Evolutionary conservation across 2,329 filamentous ascomycete genomes (phyloP), one percentile per base, ranked within the genome.

Genomic region (Orbilia brochopaga): DNA sequence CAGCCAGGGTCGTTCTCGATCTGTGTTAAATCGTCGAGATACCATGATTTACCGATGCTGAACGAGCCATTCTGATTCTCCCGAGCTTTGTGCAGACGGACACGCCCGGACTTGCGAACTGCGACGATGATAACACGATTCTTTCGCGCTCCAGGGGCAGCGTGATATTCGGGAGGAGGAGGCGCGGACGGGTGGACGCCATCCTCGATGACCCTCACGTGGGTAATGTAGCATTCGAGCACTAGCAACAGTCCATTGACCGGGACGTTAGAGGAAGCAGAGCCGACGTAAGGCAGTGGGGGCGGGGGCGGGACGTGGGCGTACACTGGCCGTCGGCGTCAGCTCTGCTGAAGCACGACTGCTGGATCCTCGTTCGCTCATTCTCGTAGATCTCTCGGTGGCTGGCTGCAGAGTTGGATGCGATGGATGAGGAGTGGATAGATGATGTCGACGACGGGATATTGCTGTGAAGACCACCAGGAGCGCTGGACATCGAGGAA

Each of bases 21-120:
- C 51, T 85, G 84, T 2, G 86, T 85, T 54, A 99, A 82, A 78
- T 99, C 94, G 80, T 97, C 93, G 75, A 99, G 85, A 79, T 92
- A 90, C 94, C 94, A 99, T 2, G 94, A 96, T 82, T 99, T 99
- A 75, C 94, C 94, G 75, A 99, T 96, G 19, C 93, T 97, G 80
- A 97, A 99, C 23, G 90, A 87, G 63, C 92, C 92, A 79, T 96
- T 97, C 63, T 86, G 84, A 79, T 99, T 99, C 81, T 99, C 94
- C 76, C 96, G 89, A 66, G 92, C 93, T 81, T 99, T 99, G 83
- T 99, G 94, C 82, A 99, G 87, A 77, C 92, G 90, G 55, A 99
- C 93, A 70, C 92, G 86, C 62, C 93, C 94, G 1, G 93, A 96
- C 77, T 91, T 94, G 73, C 91, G 87, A 70, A 99, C 94, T 10